Evolutionary conservation across 108 stramenopile species (phyloP).

Genomic region (Cyclotella cryptica): DNA sequence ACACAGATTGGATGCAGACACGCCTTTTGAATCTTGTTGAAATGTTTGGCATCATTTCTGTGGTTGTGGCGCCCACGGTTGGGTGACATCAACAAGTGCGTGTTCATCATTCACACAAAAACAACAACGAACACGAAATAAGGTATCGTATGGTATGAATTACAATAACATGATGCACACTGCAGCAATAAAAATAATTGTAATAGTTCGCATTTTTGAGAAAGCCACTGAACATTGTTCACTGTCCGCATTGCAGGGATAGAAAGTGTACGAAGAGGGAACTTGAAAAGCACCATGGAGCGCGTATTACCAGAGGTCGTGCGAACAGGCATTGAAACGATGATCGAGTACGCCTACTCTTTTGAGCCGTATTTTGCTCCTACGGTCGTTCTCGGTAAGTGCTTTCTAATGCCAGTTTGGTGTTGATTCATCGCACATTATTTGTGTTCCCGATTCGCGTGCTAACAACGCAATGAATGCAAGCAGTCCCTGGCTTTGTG

Average conservation of each 20-base stretch:
- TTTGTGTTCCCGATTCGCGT: not conserved
- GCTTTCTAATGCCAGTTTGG: not conserved
- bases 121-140: no score
- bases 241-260: not conserved
- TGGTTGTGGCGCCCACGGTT: not conserved
- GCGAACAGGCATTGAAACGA: constrained; percentile 55
- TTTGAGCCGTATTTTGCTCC: constrained; percentile 72
- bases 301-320: constrained; percentile 53
- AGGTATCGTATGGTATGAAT: no score
- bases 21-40: not conserved
- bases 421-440: no score
- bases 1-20: no score
- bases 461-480: not conserved
- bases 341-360: constrained; percentile 75
- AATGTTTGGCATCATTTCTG: not conserved
- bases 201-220: no score
- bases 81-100: constrained; percentile 13
- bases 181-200: no score
- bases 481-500: constrained; percentile 77
- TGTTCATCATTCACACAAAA: constrained; percentile 8
- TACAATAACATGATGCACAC: no score
- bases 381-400: constrained; percentile 89
- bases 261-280: not conserved
- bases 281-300: constrained; percentile 37
- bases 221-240: no score